Evolutionary conservation across 495 filamentous ascomycete genomes (phyloP), one percentile per base, ranked within the genome.

Genomic region (Daldinia grandis): DNA sequence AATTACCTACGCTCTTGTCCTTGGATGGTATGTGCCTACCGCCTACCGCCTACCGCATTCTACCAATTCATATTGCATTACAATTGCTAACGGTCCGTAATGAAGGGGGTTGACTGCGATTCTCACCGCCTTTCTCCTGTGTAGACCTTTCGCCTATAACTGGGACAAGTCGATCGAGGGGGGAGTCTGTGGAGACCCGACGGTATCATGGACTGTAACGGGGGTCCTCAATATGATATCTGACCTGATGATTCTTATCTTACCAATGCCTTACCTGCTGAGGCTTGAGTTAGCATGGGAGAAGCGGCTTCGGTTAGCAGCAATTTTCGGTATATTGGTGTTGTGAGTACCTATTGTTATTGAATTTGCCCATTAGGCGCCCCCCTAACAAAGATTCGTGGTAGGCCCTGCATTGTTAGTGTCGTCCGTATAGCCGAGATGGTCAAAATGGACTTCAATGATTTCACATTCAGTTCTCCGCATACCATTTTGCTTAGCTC

Each of bases 91-190:
- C 30, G 24, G 54, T 21, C 15, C 10, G 2, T 27, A 3, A 33
- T n/a, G 58, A 55, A 74, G 71, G 74, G 72, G 64, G 5, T 10
- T 76, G n/a, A 64, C 69, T 8, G 68, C 72, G 25, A 68, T 75
- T 44, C 12, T 78, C 10, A 70, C 55, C 30, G 69, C 69, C 5
- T 76, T 72, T 63, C 58, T 76, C 15, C 66, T 76, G 8, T 78
- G 76, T 17, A 64, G 49, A 24, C 76, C 76, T 9, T 74, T 78
- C 21, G 53, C 42, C 12, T 73, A 63, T 27, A 74, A 64, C 28
- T 78, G 76, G 76, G 66, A 78, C 37, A 74, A 63, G 31, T 57
- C 69, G 19, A 73, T 76, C 55, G 71, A 74, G 3, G 74, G 74
- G 44, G 76, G 76, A 33, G 51, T 54, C 0, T 78, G 76, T 37